Conservation (phyloP, 495 filamentous ascomycete genomes). For the Penicillium parvum region DNA sequence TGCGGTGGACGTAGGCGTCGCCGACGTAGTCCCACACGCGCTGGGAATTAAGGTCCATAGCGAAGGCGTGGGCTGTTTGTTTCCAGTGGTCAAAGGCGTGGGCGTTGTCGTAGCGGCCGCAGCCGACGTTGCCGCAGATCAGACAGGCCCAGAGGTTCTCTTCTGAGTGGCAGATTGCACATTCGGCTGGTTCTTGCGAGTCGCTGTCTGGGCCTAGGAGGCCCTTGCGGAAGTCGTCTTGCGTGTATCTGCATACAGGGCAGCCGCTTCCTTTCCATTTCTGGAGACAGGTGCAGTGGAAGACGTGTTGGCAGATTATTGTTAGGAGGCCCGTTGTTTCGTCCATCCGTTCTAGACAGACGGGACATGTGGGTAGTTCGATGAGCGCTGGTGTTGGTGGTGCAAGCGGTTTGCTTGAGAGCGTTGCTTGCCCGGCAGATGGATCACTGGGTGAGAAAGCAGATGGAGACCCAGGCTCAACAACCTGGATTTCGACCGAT, state of each 20-base stretch:
- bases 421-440: conserved; percentile 43
- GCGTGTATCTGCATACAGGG: conserved; percentile 89
- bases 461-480: conserved; percentile 22
- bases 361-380: conserved; percentile 92
- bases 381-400: conserved; percentile 86
- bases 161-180: conserved; percentile 68
- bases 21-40: conserved; percentile 97
- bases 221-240: conserved; percentile 46
- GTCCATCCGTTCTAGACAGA: conserved; percentile 97
- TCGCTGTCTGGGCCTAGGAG: conserved; percentile 26
- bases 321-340: conserved; percentile 92
- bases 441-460: conserved; percentile 29
- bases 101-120: conserved; percentile 87
- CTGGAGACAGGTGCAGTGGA: conserved; percentile 93
- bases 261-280: conserved; percentile 95
- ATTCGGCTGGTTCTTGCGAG: conserved; percentile 50
- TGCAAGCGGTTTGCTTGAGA: conserved; percentile 75
- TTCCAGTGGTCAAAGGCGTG: conserved; percentile 95
- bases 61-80: conserved; percentile 80
- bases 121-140: conserved; percentile 90
- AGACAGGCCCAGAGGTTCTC: conserved; percentile 90
- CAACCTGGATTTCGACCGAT: conserved; percentile 64
- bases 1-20: conserved; percentile 91
- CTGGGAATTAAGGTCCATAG: conserved; percentile 87
- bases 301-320: conserved; percentile 96